Conservation (phyloP, 2,329 filamentous ascomycete species). For the Gnomoniopsis smithogilvyi region DNA sequence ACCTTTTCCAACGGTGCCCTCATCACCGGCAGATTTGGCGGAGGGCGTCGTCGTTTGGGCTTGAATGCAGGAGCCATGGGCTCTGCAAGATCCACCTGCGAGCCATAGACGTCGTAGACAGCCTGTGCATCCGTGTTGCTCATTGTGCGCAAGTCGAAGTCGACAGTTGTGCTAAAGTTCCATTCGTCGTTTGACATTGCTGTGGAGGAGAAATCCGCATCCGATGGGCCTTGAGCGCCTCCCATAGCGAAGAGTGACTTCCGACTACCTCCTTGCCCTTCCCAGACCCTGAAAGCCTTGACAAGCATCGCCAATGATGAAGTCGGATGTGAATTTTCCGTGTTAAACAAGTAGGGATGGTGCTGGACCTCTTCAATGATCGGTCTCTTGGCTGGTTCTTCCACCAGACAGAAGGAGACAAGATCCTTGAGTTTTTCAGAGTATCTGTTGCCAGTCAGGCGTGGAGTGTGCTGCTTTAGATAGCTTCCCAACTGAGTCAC, state of each 20-base stretch:
- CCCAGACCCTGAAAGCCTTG: conserved; percentile 71
- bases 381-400: conserved; percentile 65
- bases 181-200: conserved; percentile 56
- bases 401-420: conserved; percentile 69
- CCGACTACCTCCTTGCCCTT: conserved; percentile 68
- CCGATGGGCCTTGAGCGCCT: conserved; percentile 52
- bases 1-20: conserved; percentile 61
- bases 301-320: conserved; percentile 63
- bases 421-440: conserved; percentile 67
- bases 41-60: conserved; percentile 51
- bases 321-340: conserved; percentile 60
- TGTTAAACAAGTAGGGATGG: conserved; percentile 66
- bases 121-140: conserved; percentile 53
- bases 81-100: conserved; percentile 42
- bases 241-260: conserved; percentile 60
- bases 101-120: conserved; percentile 56
- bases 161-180: conserved; percentile 65
- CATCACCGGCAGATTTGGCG: conserved; percentile 56
- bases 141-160: conserved; percentile 59
- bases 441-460: conserved; percentile 69
- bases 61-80: conserved; percentile 36
- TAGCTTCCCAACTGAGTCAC: conserved; percentile 52
- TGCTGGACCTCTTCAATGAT: conserved; percentile 66
- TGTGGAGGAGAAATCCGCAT: conserved; percentile 39
- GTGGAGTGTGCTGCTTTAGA: conserved; percentile 60